Conservation (phyloP, 2,329 filamentous ascomycete species). For the Dothideomycetes sp. region DNA sequence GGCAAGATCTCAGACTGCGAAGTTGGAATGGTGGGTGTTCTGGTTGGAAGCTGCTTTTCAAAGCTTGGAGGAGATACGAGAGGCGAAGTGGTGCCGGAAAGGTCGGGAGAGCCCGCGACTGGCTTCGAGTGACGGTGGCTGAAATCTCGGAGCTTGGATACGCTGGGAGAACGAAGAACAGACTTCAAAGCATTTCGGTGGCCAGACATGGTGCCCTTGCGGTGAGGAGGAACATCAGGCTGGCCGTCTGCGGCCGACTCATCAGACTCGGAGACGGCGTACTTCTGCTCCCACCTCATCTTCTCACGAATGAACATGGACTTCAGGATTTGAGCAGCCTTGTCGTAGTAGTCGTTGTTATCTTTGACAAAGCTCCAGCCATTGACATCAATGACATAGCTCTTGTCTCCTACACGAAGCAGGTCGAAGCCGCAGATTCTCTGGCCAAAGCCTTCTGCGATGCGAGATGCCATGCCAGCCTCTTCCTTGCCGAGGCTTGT, state of each 20-base stretch:
- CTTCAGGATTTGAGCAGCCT: conserved; percentile 73
- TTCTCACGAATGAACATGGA: conserved; percentile 82
- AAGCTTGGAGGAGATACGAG: conserved; percentile 32
- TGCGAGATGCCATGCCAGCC: conserved; percentile 75
- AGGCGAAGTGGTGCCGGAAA: conserved; percentile 26
- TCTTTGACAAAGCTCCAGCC: conserved; percentile 99
- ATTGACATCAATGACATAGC: conserved; percentile 97
- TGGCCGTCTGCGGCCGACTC: conserved; percentile 11
- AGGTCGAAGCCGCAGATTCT: conserved; percentile 93
- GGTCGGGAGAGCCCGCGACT: conserved; percentile 35
- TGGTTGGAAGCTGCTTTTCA: conserved; percentile 19
- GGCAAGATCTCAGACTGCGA: conserved; percentile 16
- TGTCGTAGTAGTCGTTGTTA: conserved; percentile 96
- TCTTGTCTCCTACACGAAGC: conserved; percentile 74
- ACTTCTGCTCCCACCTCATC: conserved; percentile 39
- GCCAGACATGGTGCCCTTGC: conserved; percentile 22
- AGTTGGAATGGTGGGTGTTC: conserved; percentile 12
- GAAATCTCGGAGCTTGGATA: conserved; percentile 43
- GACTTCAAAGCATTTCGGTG: conserved; percentile 41
- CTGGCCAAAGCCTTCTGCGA: conserved; percentile 86
- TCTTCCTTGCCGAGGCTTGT: conserved; percentile 74
- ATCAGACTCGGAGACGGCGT: conserved; percentile 18
- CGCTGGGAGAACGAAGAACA: conserved; percentile 54
- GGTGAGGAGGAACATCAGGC: conserved; percentile 7
- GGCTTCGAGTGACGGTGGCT: conserved; percentile 27